Evolutionary conservation across 805 yeast genomes (phyloP).

Genomic region (Metschnikowia colocasiae): DNA sequence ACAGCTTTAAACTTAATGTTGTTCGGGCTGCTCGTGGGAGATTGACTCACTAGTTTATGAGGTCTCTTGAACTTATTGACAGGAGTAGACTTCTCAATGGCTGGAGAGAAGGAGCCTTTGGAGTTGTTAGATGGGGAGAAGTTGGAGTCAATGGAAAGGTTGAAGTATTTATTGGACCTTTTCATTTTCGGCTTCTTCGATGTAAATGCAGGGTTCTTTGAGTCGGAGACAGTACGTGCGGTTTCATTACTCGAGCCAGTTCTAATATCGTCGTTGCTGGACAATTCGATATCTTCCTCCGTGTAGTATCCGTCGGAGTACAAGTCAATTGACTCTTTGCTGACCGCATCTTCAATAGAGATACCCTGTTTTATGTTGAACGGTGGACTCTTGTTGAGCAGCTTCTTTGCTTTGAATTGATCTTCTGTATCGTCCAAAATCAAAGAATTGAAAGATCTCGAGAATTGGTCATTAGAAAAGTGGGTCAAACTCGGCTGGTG

Average conservation of each 20-base stretch:
- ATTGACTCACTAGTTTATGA: constrained; percentile 40
- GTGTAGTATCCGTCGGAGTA: constrained; percentile 15
- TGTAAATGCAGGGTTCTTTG: neutral
- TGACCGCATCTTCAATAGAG: constrained; percentile 19
- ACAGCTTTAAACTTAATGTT: constrained; percentile 13
- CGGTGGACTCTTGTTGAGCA: constrained; percentile 40
- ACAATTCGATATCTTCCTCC: constrained; percentile 15
- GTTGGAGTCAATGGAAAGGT: constrained; percentile 36
- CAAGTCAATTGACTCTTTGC: constrained; percentile 20
- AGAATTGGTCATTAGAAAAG: constrained; percentile 38
- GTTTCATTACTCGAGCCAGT: neutral
- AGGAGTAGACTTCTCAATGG: constrained; percentile 14
- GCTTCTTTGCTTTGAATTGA: constrained; percentile 19
- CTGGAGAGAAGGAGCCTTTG: constrained; percentile 16
- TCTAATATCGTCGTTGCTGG: constrained; percentile 9
- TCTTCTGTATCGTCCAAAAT: constrained; percentile 36
- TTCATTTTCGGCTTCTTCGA: constrained; percentile 24
- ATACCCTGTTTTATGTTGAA: constrained; percentile 35
- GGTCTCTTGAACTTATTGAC: constrained; percentile 40
- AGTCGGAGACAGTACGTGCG: neutral
- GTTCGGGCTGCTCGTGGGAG: constrained; percentile 36
- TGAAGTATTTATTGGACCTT: constrained; percentile 40
- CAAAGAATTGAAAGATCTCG: constrained; percentile 41
- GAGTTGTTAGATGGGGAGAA: constrained; percentile 16
- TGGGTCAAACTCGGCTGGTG: constrained; percentile 25